phyloP scores from a whole-genome alignment of 495 filamentous ascomycete species.

The Daldinia concentrica region DNA sequence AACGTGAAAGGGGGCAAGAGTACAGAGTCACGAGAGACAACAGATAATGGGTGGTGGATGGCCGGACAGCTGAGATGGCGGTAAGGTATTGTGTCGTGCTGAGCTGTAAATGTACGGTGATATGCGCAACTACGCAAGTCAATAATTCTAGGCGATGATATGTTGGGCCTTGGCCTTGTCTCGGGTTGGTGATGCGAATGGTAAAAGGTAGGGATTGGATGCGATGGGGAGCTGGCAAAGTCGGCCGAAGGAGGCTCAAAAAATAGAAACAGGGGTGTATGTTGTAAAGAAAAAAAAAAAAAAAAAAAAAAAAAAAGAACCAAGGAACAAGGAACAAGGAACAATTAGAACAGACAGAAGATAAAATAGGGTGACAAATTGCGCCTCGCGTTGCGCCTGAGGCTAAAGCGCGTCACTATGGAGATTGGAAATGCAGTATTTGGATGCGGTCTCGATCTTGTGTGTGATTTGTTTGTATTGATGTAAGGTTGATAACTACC shows the following conservation, averaged over 20 bases:
- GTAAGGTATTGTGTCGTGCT: slow-evolving; percentile 40
- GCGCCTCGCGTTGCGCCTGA: slow-evolving; percentile 41
- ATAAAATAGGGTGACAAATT: slow-evolving; percentile 30
- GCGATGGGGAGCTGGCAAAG: slow-evolving; percentile 21
- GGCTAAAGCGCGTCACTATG: slow-evolving; percentile 43
- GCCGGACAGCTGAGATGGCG: slow-evolving; percentile 38
- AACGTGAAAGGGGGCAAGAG: slow-evolving; percentile 16
- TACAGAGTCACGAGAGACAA: slow-evolving; percentile 32
- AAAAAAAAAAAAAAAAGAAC: no score
- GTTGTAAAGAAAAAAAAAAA: neutral
- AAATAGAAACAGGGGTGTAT: slow-evolving; percentile 1
- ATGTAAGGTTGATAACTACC: neutral
- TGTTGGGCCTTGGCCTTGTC: slow-evolving; percentile 10
- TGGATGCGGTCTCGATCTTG: slow-evolving; percentile 25
- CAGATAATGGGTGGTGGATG: slow-evolving; percentile 33
- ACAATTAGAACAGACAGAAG: neutral
- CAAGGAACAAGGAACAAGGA: no score
- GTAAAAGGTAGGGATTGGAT: neutral
- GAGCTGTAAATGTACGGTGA: slow-evolving; percentile 38
- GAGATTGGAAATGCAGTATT: slow-evolving; percentile 17
- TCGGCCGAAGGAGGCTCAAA: slow-evolving; percentile 37
- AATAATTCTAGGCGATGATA: slow-evolving; percentile 14
- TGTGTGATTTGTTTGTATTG: slow-evolving; percentile 11
- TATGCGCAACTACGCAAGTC: slow-evolving; percentile 31
- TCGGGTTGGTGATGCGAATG: slow-evolving; percentile 14